phyloP scores from a whole-genome alignment of 1,139 yeast genomes.

The Lodderomyces beijingensis region DNA sequence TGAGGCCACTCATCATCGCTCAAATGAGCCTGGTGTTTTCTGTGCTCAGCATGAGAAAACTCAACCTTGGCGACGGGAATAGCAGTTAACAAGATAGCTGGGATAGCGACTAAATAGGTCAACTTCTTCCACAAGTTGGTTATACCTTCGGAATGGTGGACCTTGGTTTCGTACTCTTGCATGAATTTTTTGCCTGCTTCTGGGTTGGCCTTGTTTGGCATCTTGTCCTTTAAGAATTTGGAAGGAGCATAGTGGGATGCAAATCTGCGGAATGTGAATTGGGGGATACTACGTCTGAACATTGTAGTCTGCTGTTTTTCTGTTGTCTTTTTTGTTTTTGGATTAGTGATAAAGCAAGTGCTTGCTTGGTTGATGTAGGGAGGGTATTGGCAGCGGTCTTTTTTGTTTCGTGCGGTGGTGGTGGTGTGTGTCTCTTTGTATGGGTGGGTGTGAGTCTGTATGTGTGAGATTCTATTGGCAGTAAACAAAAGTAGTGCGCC shows the following conservation, averaged over 20 bases:
- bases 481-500: too few species aligned
- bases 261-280: constrained; percentile 42
- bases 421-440: too few species aligned
- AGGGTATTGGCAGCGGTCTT: constrained; percentile 1
- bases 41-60: constrained; percentile 83
- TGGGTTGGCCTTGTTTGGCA: constrained; percentile 33
- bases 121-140: constrained; percentile 82
- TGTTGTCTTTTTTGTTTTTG: constrained; percentile 2
- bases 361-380: too few species aligned
- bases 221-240: constrained; percentile 38
- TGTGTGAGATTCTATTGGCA: too few species aligned
- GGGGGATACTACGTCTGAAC: constrained; percentile 20
- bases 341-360: too few species aligned
- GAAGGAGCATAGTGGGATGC: constrained; percentile 39
- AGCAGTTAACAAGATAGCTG: constrained; percentile 72
- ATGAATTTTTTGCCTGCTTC: constrained; percentile 43
- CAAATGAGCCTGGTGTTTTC: constrained; percentile 72
- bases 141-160: constrained; percentile 74
- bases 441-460: too few species aligned
- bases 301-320: constrained; percentile 4
- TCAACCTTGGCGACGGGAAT: constrained; percentile 79
- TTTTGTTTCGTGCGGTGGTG: constrained; percentile 4
- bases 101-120: constrained; percentile 74
- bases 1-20: constrained; percentile 89
- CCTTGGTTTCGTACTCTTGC: constrained; percentile 51